Percentiles rank a stretch among this genome's conserved stretches.
These are phyloP conservation scores for Daldinia sp. DNA, from an alignment of 2,329 filamentous ascomycete species.

Conservation along the genomic window DNA sequence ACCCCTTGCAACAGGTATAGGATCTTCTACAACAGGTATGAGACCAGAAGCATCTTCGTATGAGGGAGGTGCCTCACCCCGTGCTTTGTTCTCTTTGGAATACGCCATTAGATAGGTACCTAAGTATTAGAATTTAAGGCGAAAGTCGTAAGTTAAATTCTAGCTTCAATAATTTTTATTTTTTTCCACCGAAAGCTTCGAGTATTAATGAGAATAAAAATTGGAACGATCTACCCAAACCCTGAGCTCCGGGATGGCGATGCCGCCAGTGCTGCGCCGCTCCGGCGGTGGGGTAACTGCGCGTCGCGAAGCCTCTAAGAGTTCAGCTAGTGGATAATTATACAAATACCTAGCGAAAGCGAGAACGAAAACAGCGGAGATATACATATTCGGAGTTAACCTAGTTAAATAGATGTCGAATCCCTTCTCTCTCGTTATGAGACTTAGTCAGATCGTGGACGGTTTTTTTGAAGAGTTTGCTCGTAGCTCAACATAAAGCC, in stretches of 20 bases:
- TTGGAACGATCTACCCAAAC: neutral
- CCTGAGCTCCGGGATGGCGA: neutral
- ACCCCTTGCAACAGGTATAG: constrained; percentile 9
- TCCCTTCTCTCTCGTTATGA: neutral
- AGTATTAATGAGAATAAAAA: neutral
- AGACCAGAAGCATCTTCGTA: constrained; percentile 32
- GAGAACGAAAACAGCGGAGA: neutral
- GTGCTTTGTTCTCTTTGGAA: constrained; percentile 17
- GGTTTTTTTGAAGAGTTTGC: neutral
- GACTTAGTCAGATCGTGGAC: neutral
- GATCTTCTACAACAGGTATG: neutral
- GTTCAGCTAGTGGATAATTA: neutral
- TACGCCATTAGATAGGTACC: neutral
- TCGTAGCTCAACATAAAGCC: neutral
- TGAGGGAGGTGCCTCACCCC: constrained; percentile 29
- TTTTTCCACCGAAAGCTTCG: too few species aligned
- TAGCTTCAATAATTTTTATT: too few species aligned
- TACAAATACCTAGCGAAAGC: neutral
- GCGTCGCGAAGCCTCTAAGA: neutral
- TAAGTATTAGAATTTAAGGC: neutral
- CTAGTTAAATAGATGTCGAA: neutral
- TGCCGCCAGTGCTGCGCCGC: neutral
- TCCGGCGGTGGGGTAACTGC: neutral
- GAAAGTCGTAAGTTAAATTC: neutral
- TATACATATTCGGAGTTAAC: neutral